A percentile compares a stretch with the other conserved stretches of the same genome.
phyloP scores from a whole-genome alignment of 2,329 filamentous ascomycete species.

The Paradendryphiella salina region DNA sequence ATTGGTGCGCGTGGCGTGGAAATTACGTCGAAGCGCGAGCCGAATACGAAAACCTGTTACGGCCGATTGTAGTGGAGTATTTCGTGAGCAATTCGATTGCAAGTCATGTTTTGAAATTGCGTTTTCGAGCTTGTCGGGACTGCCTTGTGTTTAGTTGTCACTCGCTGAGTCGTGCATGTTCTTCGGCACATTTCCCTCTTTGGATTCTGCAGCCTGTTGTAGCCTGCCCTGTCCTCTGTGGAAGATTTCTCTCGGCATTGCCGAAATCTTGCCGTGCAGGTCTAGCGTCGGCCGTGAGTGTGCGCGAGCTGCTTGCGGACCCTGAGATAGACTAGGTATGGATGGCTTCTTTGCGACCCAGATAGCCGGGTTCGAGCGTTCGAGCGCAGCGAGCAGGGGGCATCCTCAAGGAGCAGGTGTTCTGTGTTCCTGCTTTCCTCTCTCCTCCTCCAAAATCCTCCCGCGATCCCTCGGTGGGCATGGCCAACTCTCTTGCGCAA shows the following conservation, averaged over 20 bases:
- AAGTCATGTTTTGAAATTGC: conserved; percentile 5
- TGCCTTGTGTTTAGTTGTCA: background rate
- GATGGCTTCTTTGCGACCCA: conserved; percentile 8
- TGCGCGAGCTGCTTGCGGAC: background rate
- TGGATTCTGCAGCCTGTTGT: background rate
- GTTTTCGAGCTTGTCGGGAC: background rate
- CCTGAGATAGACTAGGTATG: conserved; percentile 2
- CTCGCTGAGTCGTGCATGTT: background rate
- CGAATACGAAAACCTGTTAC: background rate
- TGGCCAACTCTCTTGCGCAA: conserved; percentile 2
- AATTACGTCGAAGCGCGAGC: conserved; percentile 4
- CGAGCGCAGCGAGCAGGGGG: conserved; percentile 2
- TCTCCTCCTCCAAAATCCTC: conserved; percentile 16
- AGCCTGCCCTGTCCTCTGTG: background rate
- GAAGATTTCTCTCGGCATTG: conserved; percentile 6
- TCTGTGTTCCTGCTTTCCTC: conserved; percentile 11
- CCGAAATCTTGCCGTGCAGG: conserved; percentile 8
- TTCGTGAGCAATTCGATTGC: background rate
- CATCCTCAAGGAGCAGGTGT: conserved; percentile 13
- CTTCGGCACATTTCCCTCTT: conserved; percentile 1
- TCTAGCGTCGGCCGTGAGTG: conserved; percentile 2
- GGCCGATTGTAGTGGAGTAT: background rate
- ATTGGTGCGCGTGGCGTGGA: conserved; percentile 10
- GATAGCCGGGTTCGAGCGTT: conserved; percentile 8
- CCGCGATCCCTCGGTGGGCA: conserved; percentile 10